phyloP scores from a whole-genome alignment of 345 rosid genomes.

The Xanthoceras sorbifolium region DNA sequence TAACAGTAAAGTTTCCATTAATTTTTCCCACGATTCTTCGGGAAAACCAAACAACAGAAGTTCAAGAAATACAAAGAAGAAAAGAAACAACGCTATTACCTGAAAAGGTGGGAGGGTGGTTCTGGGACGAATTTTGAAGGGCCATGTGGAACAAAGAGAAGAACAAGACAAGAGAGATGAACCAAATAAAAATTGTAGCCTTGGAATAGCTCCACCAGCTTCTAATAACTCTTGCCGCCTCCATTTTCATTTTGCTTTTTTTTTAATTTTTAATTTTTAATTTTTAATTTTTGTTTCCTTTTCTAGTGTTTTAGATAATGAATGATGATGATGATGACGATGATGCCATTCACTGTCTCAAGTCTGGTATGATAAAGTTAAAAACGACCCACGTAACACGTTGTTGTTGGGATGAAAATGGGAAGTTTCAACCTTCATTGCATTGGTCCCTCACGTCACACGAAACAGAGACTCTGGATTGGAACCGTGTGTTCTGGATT shows the following conservation, averaged over 20 bases:
- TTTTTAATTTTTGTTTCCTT: no score
- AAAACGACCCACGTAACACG: neutral
- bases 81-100: conserved; percentile 25
- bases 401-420: neutral
- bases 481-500: no score
- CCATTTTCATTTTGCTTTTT: conserved; percentile 6
- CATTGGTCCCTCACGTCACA: neutral
- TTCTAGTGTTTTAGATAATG: no score
- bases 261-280: neutral
- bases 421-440: neutral
- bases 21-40: conserved; percentile 5
- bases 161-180: conserved; percentile 44
- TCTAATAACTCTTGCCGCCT: conserved; percentile 28
- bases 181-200: conserved; percentile 49
- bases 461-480: no score
- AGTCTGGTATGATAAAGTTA: neutral
- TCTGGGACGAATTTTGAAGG: conserved; percentile 36
- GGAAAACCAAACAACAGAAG: neutral
- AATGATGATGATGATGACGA: neutral
- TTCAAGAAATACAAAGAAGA: neutral
- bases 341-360: neutral
- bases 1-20: neutral
- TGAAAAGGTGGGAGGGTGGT: conserved; percentile 28
- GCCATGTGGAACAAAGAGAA: conserved; percentile 54
- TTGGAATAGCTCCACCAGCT: conserved; percentile 58